Percentiles rank a stretch among this genome's conserved stretches.
Evolutionary conservation across 768 basidiomycete species (phyloP).

Genomic region (Tremella fuciformis): DNA sequence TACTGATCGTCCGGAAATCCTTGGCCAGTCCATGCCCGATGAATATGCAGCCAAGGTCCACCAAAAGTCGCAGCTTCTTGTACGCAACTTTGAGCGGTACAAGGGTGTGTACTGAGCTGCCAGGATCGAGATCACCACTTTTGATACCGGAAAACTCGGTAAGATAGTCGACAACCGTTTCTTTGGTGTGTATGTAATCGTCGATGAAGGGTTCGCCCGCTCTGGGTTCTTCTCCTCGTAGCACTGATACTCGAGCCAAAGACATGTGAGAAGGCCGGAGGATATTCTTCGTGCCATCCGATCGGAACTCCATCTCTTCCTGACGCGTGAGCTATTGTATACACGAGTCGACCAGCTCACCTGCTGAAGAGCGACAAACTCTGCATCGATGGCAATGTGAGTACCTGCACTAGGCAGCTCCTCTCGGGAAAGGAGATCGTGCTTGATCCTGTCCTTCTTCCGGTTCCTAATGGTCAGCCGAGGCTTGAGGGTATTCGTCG

Average conservation of each 20-base stretch:
- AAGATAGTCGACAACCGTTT: constrained; percentile 90
- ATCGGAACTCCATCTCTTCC: constrained; percentile 94
- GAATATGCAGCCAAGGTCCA: constrained; percentile 93
- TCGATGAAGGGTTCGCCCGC: constrained; percentile 92
- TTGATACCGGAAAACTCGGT: constrained; percentile 96
- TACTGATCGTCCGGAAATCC: constrained; percentile 97
- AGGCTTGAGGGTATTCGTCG: neutral
- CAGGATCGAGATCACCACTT: constrained; percentile 89
- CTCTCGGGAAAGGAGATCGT: constrained; percentile 65
- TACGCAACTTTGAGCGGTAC: constrained; percentile 97
- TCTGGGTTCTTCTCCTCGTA: constrained; percentile 76
- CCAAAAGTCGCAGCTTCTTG: constrained; percentile 88
- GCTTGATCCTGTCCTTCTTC: constrained; percentile 68
- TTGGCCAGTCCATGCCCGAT: constrained; percentile 96
- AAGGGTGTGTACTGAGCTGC: constrained; percentile 75
- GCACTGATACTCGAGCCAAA: constrained; percentile 87
- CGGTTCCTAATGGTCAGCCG: constrained; percentile 62
- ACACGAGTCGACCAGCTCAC: constrained; percentile 51
- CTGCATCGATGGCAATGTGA: constrained; percentile 90
- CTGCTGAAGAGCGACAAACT: constrained; percentile 96
- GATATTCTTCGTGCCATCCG: constrained; percentile 90
- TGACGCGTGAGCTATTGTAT: constrained; percentile 46
- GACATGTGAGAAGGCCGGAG: constrained; percentile 86
- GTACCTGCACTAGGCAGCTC: constrained; percentile 85
- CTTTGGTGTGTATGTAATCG: constrained; percentile 95